Evolutionary conservation across 2,329 filamentous ascomycete genomes (phyloP).

Genomic region (Aspergillus niger): DNA sequence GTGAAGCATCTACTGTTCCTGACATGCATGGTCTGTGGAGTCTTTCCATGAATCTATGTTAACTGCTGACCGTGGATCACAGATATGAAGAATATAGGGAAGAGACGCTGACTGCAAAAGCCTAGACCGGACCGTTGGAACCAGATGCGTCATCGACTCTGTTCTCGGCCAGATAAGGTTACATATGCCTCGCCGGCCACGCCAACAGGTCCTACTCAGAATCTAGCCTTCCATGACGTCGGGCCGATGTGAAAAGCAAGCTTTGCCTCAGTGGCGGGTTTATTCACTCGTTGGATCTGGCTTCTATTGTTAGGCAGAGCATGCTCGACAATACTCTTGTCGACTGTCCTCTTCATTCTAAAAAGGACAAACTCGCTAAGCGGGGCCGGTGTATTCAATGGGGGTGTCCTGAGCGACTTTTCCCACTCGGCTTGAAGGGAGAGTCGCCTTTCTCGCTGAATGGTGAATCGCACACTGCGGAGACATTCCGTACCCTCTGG

Average conservation of each 20-base stretch:
- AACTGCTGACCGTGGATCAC: not conserved
- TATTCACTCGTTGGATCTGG: not conserved
- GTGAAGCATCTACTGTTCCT: not conserved
- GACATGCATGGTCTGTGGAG: not conserved
- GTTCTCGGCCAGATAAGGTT: constrained; percentile 5
- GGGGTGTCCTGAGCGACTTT: not conserved
- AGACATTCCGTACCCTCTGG: not conserved
- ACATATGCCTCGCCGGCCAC: not conserved
- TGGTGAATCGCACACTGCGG: not conserved
- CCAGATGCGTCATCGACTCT: constrained; percentile 7
- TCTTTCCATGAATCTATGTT: not conserved
- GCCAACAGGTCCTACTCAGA: not conserved
- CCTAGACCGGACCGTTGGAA: not conserved
- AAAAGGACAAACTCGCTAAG: not conserved
- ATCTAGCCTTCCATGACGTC: not conserved
- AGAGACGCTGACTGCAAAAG: not conserved
- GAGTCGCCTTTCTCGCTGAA: not conserved
- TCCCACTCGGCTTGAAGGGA: not conserved
- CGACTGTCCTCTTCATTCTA: not conserved
- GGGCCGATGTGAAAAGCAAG: not conserved
- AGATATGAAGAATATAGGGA: not conserved
- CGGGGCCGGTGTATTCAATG: not conserved
- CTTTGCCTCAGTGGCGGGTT: not conserved
- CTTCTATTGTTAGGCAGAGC: not conserved
- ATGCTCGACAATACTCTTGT: not conserved